These are phyloP conservation scores for Ophiostoma quercus DNA, from an alignment of 2,329 filamentous ascomycete genomes.

Conservation along the genomic window DNA sequence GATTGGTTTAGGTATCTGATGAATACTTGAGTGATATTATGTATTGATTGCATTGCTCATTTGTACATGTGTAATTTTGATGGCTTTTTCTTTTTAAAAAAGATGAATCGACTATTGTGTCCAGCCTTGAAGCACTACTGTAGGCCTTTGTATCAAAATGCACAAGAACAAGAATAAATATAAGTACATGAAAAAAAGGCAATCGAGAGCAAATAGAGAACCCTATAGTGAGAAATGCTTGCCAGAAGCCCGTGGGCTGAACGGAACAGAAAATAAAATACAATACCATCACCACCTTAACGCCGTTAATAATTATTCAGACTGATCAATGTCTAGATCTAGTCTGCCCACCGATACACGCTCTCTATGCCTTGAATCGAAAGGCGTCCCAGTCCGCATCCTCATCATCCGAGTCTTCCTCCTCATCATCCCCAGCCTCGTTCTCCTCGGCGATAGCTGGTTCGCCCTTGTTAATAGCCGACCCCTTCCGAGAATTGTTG, in stretches of 20 bases:
- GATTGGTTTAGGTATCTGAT: too few species aligned
- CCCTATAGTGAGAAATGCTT: background rate
- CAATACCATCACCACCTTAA: background rate
- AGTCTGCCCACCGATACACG: background rate
- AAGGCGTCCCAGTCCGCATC: constrained; percentile 59
- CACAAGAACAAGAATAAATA: background rate
- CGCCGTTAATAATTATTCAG: background rate
- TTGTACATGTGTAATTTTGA: background rate
- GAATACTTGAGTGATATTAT: too few species aligned
- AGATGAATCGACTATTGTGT: too few species aligned
- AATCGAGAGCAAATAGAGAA: background rate
- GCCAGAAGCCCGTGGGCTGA: background rate
- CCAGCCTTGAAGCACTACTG: too few species aligned
- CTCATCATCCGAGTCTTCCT: constrained; percentile 46
- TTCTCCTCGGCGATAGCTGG: constrained; percentile 38
- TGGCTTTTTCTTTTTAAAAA: too few species aligned
- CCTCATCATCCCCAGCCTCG: constrained; percentile 42
- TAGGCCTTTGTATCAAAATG: background rate
- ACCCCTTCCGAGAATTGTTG: constrained; percentile 26
- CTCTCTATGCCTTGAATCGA: constrained; percentile 39
- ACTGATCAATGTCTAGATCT: background rate
- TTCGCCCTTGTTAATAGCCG: constrained; percentile 37
- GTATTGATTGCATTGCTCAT: background rate
- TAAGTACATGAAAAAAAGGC: background rate
- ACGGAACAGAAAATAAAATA: background rate